These are phyloP conservation scores for Aureobasidium vineae DNA, from an alignment of 2,329 filamentous ascomycete species.

Conservation along the genomic window DNA sequence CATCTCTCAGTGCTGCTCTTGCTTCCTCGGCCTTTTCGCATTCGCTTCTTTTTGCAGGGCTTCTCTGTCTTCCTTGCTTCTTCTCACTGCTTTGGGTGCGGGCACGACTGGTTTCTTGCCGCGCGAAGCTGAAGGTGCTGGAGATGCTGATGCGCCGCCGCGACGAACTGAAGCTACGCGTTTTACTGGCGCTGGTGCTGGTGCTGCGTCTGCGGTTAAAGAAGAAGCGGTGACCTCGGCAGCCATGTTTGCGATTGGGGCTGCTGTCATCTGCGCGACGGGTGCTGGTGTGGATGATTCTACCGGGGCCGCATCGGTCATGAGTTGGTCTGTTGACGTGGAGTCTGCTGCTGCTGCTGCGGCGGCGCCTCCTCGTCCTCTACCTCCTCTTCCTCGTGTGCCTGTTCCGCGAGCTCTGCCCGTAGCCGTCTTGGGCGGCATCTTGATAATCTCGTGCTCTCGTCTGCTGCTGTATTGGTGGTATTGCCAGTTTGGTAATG, in stretches of 20 bases:
- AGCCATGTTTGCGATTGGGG: conserved; percentile 8
- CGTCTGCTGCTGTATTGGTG: too few species aligned
- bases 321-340: conserved; percentile 7
- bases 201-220: conserved; percentile 9
- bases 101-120: conserved; percentile 30
- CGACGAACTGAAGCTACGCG: conserved; percentile 17
- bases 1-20: conserved; percentile 32
- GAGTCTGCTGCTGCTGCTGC: conserved; percentile 2
- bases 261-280: conserved; percentile 24
- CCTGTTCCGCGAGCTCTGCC: conserved; percentile 24
- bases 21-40: conserved; percentile 40
- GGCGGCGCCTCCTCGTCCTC: conserved; percentile 7
- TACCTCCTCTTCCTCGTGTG: conserved; percentile 24
- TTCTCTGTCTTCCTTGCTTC: conserved; percentile 47
- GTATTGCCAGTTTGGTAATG: background rate
- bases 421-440: conserved; percentile 28
- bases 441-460: conserved; percentile 1
- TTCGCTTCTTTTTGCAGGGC: conserved; percentile 43
- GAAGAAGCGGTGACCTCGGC: background rate
- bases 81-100: conserved; percentile 46
- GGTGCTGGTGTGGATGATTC: conserved; percentile 21
- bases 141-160: conserved; percentile 22
- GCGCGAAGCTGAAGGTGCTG: conserved; percentile 25
- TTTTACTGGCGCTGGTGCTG: conserved; percentile 2
- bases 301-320: background rate